Evolutionary conservation across 2,329 filamentous ascomycete genomes (phyloP).

Genomic region (Diaporthe sp.): DNA sequence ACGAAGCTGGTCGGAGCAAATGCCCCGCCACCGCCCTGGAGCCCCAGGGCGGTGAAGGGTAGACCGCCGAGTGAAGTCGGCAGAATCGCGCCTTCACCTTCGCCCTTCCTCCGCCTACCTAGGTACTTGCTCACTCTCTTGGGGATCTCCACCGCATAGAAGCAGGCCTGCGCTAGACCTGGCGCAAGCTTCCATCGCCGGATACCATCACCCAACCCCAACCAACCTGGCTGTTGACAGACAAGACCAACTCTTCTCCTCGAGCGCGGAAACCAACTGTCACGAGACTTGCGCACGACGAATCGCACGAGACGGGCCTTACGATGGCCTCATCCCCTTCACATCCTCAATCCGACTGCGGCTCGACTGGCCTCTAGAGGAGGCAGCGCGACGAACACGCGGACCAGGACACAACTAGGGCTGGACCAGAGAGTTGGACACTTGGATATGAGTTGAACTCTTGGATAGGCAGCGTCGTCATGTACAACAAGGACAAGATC

Average conservation of each 20-base stretch:
- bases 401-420: not conserved
- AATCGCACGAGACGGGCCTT: not conserved
- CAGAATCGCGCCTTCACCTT: not conserved
- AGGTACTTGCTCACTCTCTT: not conserved
- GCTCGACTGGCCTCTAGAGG: slow-evolving; percentile 33
- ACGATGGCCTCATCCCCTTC: slow-evolving; percentile 12
- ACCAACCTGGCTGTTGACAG: not conserved
- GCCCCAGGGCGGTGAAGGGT: not conserved
- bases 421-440: not conserved
- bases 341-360: slow-evolving; percentile 10
- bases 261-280: not conserved
- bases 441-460: slow-evolving; percentile 43
- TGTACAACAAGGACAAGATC: slow-evolving; percentile 70
- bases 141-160: not conserved
- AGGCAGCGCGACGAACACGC: slow-evolving; percentile 31
- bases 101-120: not conserved
- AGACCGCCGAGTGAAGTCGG: not conserved
- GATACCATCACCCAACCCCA: not conserved
- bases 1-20: not conserved
- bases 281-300: not conserved
- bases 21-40: not conserved
- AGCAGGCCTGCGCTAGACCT: not conserved
- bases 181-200: not conserved
- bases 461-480: slow-evolving; percentile 47
- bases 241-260: not conserved